These are phyloP conservation scores for Candida sp. DNA, from an alignment of 1,139 yeast species.

Conservation along the genomic window DNA sequence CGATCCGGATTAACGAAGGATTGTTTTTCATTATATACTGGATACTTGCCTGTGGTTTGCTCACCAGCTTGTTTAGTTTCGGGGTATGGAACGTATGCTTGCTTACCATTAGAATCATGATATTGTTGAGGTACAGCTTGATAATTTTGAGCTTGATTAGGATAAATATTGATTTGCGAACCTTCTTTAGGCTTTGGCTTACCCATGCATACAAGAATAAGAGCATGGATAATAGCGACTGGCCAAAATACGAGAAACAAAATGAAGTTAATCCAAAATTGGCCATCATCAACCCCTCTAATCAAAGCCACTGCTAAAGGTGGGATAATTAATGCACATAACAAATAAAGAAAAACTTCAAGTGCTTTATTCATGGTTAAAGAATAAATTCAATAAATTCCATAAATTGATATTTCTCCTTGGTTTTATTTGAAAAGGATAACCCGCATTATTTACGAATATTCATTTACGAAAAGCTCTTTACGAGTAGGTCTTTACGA, in stretches of 20 bases:
- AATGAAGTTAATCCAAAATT: neutral
- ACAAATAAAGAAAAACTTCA: neutral
- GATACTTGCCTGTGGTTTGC: neutral
- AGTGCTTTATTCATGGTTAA: neutral
- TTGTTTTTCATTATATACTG: neutral
- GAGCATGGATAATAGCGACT: neutral
- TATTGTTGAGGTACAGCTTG: neutral
- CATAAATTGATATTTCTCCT: too few relatives aligned
- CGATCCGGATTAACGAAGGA: too few relatives aligned
- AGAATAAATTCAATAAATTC: too few relatives aligned
- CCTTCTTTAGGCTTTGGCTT: neutral
- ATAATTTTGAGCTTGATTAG: neutral
- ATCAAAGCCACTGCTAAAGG: neutral
- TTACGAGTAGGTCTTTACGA: too few relatives aligned
- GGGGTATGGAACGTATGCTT: too few relatives aligned
- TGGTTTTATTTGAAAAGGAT: too few relatives aligned
- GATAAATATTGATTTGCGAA: neutral
- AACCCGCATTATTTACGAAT: too few relatives aligned
- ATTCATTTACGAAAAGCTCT: too few relatives aligned
- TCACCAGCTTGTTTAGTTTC: too few relatives aligned
- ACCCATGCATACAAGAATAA: neutral
- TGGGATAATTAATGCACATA: neutral
- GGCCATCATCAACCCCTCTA: neutral
- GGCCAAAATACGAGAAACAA: neutral
- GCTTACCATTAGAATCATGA: neutral